Evolutionary conservation across 805 yeast species (phyloP).

Genomic region (Wickerhamomyces mucosus): DNA sequence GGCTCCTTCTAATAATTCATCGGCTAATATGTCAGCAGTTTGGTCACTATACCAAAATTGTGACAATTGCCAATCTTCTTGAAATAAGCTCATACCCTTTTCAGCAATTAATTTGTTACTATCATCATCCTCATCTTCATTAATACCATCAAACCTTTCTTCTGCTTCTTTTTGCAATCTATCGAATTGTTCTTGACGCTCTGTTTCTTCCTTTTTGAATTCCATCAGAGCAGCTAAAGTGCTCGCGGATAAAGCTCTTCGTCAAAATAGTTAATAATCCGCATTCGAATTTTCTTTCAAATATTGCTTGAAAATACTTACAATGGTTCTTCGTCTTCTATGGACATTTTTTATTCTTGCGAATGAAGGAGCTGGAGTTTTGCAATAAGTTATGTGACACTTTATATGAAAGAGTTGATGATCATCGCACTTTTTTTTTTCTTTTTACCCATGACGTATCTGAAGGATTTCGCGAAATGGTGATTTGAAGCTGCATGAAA

Average conservation of each 20-base stretch:
- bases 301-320: too few species aligned
- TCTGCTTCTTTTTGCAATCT: constrained; percentile 62
- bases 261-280: too few species aligned
- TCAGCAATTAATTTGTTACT: constrained; percentile 13
- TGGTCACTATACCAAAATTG: constrained; percentile 79
- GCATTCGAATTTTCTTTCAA: too few species aligned
- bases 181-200: constrained; percentile 51
- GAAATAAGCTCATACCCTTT: constrained; percentile 60
- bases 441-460: too few species aligned
- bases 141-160: constrained; percentile 21
- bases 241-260: constrained; percentile 30
- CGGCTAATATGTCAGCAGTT: constrained; percentile 62
- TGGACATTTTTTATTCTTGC: too few species aligned
- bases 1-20: constrained; percentile 70
- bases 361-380: too few species aligned
- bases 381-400: too few species aligned
- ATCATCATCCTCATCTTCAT: constrained; percentile 6
- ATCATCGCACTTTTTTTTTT: too few species aligned
- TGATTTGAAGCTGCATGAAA: too few species aligned
- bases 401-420: too few species aligned
- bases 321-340: too few species aligned
- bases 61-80: constrained; percentile 91
- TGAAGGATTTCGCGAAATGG: too few species aligned
- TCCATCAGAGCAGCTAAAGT: constrained; percentile 47
- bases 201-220: constrained; percentile 51